Evolutionary conservation across 495 filamentous ascomycete species (phyloP), one percentile per base, ranked within the genome.

Genomic region (Neurospora sp.): DNA sequence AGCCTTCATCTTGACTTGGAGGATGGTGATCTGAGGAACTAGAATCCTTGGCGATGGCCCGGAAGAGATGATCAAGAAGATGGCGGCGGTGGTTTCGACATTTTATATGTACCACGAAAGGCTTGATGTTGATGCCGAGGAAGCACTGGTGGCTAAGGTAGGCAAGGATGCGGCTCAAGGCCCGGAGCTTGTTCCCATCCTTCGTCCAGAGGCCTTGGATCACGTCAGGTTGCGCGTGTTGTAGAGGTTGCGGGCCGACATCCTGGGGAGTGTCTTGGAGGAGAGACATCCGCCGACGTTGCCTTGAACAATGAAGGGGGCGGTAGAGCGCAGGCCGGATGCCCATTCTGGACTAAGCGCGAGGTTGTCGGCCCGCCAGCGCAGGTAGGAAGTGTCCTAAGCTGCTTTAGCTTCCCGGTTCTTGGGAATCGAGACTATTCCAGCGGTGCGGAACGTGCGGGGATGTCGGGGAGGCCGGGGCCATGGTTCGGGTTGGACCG

Each of bases 1-100:
- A 70, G 73, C 71, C 73, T 78, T 78, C 79, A 81, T 80, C 39
- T 73, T 78, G 73, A 44, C 7, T 59, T 75, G 37, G 59, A 40
- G 40, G 20, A 18, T 1, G 39, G 22, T 39, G 3, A 10, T 16
- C 68, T 70, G 42, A 11, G 37, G 37, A 73, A 72, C 31, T 40
- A 44, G 37, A 69, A 53, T 69, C 73, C 38, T 40, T 12, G 37
- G 37, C 12, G 71, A 59, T 44, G 69, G 16, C 18, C 69, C 18
- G 20, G 10, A 27, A 35, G 37, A 44, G 59, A 44, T 3, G 27
- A 37, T 10, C 70, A 31, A 61, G 18, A 42, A 71, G n/a, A 42
- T 16, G n/a, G 69, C 40, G 6, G 37, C 6, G 69, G 20, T 53
- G 44, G 8, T 48, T 0, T 5, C 35, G 37, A 27, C 40, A 12